These are phyloP conservation scores for Tricholoma hemisulphureum DNA, from an alignment of 768 basidiomycete species.

Conservation along the genomic window DNA sequence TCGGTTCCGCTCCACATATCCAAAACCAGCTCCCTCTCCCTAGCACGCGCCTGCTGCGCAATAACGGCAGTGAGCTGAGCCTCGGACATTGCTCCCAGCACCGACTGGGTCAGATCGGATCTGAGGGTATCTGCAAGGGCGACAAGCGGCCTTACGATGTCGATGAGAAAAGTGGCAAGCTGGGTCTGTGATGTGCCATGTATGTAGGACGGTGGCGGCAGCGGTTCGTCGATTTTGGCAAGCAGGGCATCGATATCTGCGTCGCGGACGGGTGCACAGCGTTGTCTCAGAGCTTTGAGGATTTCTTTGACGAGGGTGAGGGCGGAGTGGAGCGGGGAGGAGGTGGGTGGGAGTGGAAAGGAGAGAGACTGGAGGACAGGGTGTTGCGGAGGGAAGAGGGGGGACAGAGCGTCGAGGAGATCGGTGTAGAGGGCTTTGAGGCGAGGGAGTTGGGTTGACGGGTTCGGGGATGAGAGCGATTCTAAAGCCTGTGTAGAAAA, in stretches of 20 bases:
- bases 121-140: constrained; percentile 63
- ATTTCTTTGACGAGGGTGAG: constrained; percentile 55
- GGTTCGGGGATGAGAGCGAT: constrained; percentile 54
- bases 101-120: constrained; percentile 62
- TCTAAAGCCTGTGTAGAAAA: constrained; percentile 45
- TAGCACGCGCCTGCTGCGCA: constrained; percentile 48
- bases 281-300: constrained; percentile 48
- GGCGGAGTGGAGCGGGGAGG: constrained; percentile 61
- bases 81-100: constrained; percentile 67
- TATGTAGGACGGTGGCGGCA: constrained; percentile 10
- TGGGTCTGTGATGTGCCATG: constrained; percentile 21
- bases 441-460: constrained; percentile 58
- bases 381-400: constrained; percentile 60
- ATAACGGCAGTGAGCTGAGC: constrained; percentile 51
- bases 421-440: constrained; percentile 58
- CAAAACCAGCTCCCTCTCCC: constrained; percentile 55
- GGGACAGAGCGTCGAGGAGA: constrained; percentile 45
- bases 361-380: constrained; percentile 50
- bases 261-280: constrained; percentile 71
- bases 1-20: constrained; percentile 44
- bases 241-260: constrained; percentile 46
- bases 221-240: constrained; percentile 24
- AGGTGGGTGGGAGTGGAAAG: constrained; percentile 63
- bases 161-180: constrained; percentile 49
- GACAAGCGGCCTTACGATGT: constrained; percentile 48